Percentiles rank a stretch among this genome's conserved stretches.
These are phyloP conservation scores for Elymus sibiricus DNA, from an alignment of 176 grass and related monocot genomes.

Conservation along the genomic window DNA sequence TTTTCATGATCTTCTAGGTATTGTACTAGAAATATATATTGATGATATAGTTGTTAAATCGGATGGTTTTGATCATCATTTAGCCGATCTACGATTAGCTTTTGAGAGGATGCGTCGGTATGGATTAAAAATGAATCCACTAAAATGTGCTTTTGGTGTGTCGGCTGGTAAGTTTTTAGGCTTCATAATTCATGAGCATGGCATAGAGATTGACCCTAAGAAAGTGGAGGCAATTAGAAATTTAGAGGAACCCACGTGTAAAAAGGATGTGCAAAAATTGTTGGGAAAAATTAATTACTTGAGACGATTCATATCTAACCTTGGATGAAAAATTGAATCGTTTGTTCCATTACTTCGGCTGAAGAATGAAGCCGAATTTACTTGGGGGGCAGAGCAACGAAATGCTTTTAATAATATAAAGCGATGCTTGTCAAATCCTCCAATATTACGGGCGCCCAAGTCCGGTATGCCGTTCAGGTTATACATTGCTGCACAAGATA, in stretches of 20 bases:
- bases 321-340: not conserved
- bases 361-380: too few species aligned
- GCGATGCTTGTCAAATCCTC: too few species aligned
- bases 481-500: too few species aligned
- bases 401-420: too few species aligned
- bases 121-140: slow-evolving; percentile 15
- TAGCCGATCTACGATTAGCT: not conserved
- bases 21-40: not conserved
- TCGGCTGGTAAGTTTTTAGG: not conserved
- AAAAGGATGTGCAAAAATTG: not conserved
- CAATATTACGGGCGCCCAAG: too few species aligned
- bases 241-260: not conserved
- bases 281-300: slow-evolving; percentile 23
- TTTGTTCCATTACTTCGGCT: not conserved
- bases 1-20: not conserved
- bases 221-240: not conserved
- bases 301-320: slow-evolving; percentile 13
- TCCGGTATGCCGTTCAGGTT: too few species aligned
- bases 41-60: slow-evolving; percentile 1
- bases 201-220: not conserved
- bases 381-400: too few species aligned
- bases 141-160: not conserved
- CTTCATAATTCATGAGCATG: not conserved
- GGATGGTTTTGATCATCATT: not conserved
- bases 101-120: not conserved